A percentile compares a stretch with the other conserved stretches of the same genome.
Conservation (phyloP, 345 rosid species). For the Bruguiera parviflora region DNA sequence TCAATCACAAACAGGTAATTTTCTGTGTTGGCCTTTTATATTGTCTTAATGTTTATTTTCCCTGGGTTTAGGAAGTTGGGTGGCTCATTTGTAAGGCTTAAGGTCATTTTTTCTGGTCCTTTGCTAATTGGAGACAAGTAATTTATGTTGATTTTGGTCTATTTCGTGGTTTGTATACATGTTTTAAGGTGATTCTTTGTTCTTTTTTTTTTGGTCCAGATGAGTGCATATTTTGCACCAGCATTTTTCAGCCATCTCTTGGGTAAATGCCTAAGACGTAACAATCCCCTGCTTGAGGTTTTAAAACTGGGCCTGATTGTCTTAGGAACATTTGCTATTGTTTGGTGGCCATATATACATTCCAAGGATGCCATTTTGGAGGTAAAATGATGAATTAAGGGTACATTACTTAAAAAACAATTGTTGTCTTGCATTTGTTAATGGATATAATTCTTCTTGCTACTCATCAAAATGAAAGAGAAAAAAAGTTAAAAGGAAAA, state of each 20-base stretch:
- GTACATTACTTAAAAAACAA: neutral
- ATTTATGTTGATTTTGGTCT: conserved; percentile 1
- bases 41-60: neutral
- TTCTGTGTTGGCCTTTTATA: neutral
- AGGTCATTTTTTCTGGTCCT: neutral
- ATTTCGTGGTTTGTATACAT: neutral
- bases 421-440: neutral
- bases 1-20: conserved; percentile 89
- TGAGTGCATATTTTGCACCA: conserved; percentile 95
- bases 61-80: neutral
- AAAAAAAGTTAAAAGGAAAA: too few relatives aligned
- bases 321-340: conserved; percentile 58
- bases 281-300: conserved; percentile 57
- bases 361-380: conserved; percentile 53
- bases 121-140: neutral
- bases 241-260: conserved; percentile 84
- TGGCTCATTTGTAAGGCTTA: neutral
- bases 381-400: conserved; percentile 41
- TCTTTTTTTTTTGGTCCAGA: conserved; percentile 38
- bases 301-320: conserved; percentile 66
- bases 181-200: conserved; percentile 11
- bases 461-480: neutral
- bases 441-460: neutral
- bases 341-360: conserved; percentile 91
- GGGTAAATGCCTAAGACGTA: conserved; percentile 75